Base-by-base conservation (phyloP, 768 basidiomycete genomes). In the Lentinula edodes region DNA sequence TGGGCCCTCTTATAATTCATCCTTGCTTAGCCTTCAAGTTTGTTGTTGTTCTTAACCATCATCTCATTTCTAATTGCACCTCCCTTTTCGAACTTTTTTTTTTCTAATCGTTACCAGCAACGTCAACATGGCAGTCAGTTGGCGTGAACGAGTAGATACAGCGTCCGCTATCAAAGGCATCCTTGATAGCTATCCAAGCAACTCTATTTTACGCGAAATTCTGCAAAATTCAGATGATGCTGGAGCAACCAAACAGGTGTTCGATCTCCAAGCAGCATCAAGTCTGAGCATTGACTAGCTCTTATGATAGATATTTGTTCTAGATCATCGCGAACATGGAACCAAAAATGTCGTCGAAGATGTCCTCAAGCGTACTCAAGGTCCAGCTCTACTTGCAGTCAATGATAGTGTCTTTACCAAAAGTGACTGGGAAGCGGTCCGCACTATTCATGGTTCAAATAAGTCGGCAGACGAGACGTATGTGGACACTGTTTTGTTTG, bases 341-440 rank as follows among this genome's bases (percentile, higher is more conserved):
- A 62, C 53, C 6, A 8, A 61, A 5, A 45, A 52, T 1, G 60
- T 74, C 18, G 53, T 67, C 13, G 67, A 71, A 43, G 10, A 35
- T 20, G 64, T 50, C 13, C 66, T 72, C 43, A 39, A 54, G 12
- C 39, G 57, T 3, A 63, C 66, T 18, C 72, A 74, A 65, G 73
- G 72, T 12, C 69, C 73, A 0, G 71, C 72, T 1, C 60, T 74
- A 2, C 61, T 74, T 5, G 71, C 71, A 8, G 55, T 61, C 7
- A 74, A 74, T 50, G 69, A 74, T 58, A 64, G 69, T 2, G 18
- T 63, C 1, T 72, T 74, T 48, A 61, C 61, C 1, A 69, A 71
- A 0, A 54, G 59, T 1, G 72, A 74, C 52, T 74, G 72, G 73
- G 55, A 58, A 7, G 72, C 68, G 4, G 63, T 73, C 10, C 61